Conservation (phyloP, 495 filamentous ascomycete species). For the Pseudoneurospora amorphoporcata region DNA sequence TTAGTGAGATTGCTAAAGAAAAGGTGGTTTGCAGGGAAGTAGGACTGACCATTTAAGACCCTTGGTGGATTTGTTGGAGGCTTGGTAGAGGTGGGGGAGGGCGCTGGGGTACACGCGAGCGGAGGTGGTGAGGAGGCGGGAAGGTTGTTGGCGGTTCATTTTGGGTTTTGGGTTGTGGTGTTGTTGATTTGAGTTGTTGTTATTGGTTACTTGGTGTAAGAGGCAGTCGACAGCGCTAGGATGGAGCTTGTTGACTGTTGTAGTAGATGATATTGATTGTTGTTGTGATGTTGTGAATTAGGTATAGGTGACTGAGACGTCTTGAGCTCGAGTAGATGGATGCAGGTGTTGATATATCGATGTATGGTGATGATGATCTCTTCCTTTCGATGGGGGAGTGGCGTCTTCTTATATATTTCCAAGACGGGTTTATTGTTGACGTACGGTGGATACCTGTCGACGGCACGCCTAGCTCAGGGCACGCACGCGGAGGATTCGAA, state of each 20-base stretch:
- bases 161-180: slow-evolving; percentile 2
- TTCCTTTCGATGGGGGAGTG: not conserved
- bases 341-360: not conserved
- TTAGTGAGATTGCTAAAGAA: not conserved
- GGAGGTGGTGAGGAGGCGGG: slow-evolving; percentile 25
- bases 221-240: not conserved
- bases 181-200: not conserved
- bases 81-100: slow-evolving; percentile 30
- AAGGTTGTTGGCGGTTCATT: slow-evolving; percentile 21
- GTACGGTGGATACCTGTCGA: not conserved
- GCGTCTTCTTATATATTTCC: not conserved
- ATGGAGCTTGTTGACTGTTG: not conserved
- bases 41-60: slow-evolving; percentile 27
- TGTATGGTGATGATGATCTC: not conserved
- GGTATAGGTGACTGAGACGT: not conserved
- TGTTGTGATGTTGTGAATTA: not conserved
- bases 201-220: not conserved
- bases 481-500: not conserved
- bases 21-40: not conserved
- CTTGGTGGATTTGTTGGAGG: slow-evolving; percentile 12
- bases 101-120: slow-evolving; percentile 34
- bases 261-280: not conserved
- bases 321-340: not conserved
- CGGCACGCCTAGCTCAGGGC: not conserved
- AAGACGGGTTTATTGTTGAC: not conserved